Evolutionary conservation across 192 early-diverging fungal species (phyloP).

Genomic region (Allomyces javanicus): DNA sequence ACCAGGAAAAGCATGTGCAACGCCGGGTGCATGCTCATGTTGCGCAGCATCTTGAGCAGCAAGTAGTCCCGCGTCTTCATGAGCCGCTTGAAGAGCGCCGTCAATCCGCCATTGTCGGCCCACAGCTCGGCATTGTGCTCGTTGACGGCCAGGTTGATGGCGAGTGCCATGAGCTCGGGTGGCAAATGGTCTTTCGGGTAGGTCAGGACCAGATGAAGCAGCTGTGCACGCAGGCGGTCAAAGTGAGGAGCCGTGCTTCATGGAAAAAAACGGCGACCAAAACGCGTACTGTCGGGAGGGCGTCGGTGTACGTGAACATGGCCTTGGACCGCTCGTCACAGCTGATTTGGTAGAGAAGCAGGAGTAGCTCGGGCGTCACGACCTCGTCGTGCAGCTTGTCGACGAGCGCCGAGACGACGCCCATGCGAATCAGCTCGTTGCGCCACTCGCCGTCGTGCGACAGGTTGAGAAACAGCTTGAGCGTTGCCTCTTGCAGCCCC

Average conservation of each 20-base stretch:
- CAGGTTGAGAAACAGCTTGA: slow-evolving; percentile 22
- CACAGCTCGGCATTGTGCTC: slow-evolving; percentile 14
- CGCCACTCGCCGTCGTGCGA: slow-evolving; percentile 22
- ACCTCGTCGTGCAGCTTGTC: slow-evolving; percentile 6
- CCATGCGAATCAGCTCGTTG: slow-evolving; percentile 9
- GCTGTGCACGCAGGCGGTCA: background rate
- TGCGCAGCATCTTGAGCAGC: slow-evolving; percentile 31
- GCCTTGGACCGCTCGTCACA: slow-evolving; percentile 19
- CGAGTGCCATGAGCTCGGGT: slow-evolving; percentile 25
- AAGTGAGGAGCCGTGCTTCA: too few species aligned
- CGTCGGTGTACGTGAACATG: slow-evolving; percentile 11
- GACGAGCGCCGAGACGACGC: slow-evolving; percentile 12
- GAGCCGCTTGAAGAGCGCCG: slow-evolving; percentile 27
- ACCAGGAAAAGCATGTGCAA: slow-evolving; percentile 23
- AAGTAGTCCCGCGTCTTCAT: slow-evolving; percentile 29
- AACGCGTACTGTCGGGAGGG: slow-evolving; percentile 11
- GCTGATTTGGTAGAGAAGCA: slow-evolving; percentile 24
- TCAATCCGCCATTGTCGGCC: slow-evolving; percentile 23
- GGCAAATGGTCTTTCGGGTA: background rate
- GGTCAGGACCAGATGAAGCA: background rate
- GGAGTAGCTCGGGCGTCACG: slow-evolving; percentile 12
- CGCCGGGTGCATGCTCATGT: slow-evolving; percentile 17
- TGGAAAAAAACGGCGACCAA: too few species aligned
- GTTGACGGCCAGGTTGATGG: slow-evolving; percentile 26
- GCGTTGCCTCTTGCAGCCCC: slow-evolving; percentile 16